phyloP scores from a whole-genome alignment of 1,284 basidiomycete genomes.

The Caloboletus inedulis region DNA sequence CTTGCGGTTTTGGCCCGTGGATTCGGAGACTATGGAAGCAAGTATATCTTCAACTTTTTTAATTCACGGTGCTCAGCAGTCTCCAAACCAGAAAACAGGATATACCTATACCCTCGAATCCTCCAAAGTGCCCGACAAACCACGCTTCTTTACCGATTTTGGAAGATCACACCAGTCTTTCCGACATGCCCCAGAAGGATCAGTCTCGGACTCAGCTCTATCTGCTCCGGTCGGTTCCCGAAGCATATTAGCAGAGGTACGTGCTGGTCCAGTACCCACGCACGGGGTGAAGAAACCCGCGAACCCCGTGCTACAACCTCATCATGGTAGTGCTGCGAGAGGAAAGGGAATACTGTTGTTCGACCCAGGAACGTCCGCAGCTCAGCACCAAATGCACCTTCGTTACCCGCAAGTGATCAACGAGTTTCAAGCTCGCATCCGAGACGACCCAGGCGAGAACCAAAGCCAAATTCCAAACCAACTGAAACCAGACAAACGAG shows the following conservation, averaged over 20 bases:
- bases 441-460: conserved; percentile 20
- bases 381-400: conserved; percentile 18
- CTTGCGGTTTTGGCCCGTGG: conserved; percentile 88
- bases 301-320: conserved; percentile 37
- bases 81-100: conserved; percentile 42
- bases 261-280: conserved; percentile 47
- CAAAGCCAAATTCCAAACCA: conserved; percentile 6
- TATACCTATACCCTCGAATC: conserved; percentile 30
- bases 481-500: conserved; percentile 20
- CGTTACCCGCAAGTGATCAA: conserved; percentile 18
- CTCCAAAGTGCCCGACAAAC: conserved; percentile 21
- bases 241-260: conserved; percentile 64
- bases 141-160: conserved; percentile 23
- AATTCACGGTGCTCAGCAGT: neutral
- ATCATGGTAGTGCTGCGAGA: conserved; percentile 36
- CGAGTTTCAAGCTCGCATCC: conserved; percentile 16
- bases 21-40: conserved; percentile 67
- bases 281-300: conserved; percentile 19
- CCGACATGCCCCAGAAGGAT: conserved; percentile 44
- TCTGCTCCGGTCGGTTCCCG: conserved; percentile 69
- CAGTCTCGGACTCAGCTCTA: conserved; percentile 38
- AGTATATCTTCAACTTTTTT: neutral
- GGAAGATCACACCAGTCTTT: conserved; percentile 41
- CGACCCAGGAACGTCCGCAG: conserved; percentile 15
- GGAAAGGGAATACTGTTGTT: conserved; percentile 30